Conservation (phyloP, 805 yeast genomes). For the Yamadazyma scolyti region DNA sequence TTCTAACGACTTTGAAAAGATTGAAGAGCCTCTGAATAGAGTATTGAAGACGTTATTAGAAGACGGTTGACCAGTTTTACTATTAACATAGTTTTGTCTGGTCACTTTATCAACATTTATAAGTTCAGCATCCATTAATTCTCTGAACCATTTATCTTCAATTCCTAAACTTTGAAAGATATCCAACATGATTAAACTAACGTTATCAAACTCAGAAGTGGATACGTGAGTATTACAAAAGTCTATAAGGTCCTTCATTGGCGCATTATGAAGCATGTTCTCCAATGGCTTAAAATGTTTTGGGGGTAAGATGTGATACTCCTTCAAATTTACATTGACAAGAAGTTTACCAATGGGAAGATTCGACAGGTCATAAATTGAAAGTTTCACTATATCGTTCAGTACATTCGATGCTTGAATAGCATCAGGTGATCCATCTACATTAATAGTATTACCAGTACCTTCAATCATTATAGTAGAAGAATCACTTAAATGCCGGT, state of each 20-base stretch:
- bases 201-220: slow-evolving; percentile 47
- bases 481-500: slow-evolving; percentile 24
- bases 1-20: slow-evolving; percentile 80
- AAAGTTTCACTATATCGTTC: slow-evolving; percentile 41
- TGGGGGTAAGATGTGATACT: slow-evolving; percentile 59
- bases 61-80: slow-evolving; percentile 13
- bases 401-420: slow-evolving; percentile 4
- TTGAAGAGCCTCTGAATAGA: slow-evolving; percentile 76
- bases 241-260: slow-evolving; percentile 49
- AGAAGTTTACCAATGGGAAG: slow-evolving; percentile 56
- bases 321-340: slow-evolving; percentile 46
- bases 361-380: slow-evolving; percentile 39
- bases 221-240: slow-evolving; percentile 40
- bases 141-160: slow-evolving; percentile 71
- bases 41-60: slow-evolving; percentile 36
- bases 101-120: slow-evolving; percentile 43
- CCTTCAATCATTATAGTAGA: slow-evolving; percentile 33
- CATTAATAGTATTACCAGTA: slow-evolving; percentile 19
- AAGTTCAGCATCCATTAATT: slow-evolving; percentile 66
- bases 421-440: slow-evolving; percentile 12
- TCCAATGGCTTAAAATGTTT: slow-evolving; percentile 60
- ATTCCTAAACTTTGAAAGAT: slow-evolving; percentile 67
- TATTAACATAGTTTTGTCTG: slow-evolving; percentile 36
- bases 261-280: slow-evolving; percentile 51
- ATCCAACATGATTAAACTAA: slow-evolving; percentile 61